Base-by-base conservation (phyloP, 1,284 basidiomycete species). In the Cryptococcus neoformans region DNA sequence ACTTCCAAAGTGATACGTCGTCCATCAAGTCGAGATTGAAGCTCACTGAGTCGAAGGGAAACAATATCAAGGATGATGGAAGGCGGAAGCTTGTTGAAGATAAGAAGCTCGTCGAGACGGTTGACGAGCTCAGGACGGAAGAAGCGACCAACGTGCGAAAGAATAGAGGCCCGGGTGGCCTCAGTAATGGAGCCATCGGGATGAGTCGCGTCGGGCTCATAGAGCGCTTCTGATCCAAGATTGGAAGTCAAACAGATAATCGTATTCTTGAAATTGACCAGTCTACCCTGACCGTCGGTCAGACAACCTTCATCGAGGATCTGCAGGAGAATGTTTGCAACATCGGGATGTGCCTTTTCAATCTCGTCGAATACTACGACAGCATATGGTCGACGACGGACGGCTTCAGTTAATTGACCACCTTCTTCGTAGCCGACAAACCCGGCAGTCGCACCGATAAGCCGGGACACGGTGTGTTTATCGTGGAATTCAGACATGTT, bases 161-260 rank as follows among this genome's bases (percentile, higher is more conserved):
- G 79, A n/a, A 97, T 90, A 59, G 85, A 81, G 4, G 82, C 72
- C 53, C 82, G 83, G 11, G 90, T 87, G 50, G 81, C 78, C 1
- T 80, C 70, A 0, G 85, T 88, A 16, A 95, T 83, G 2, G 83
- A 73, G 1, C 92, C 92, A 45, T 87, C 81, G 6, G 72, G 73
- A 52, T 85, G 82, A 37, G 83, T 87, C 0, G 90, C 83, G 0
- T 83, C 82, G 1, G 82, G 77, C 62, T 88, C 83, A 9, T 87
- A 87, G 16, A 96, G 84, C 52, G 92, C 87, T 70, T 85, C 45
- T 78, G 86, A 57, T 14, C 91, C 91, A 37, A 97, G 83, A 74
- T 98, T 98, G 54, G 90, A 92, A 3, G 93, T 97, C 82, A 96
- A 87, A 74, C 94, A 89, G 66, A 94, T 87, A 72, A 92, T 90